Percentiles rank a stretch among this genome's conserved stretches.
Evolutionary conservation across 2,329 filamentous ascomycete genomes (phyloP).

Genomic region (Talaromyces sp.): DNA sequence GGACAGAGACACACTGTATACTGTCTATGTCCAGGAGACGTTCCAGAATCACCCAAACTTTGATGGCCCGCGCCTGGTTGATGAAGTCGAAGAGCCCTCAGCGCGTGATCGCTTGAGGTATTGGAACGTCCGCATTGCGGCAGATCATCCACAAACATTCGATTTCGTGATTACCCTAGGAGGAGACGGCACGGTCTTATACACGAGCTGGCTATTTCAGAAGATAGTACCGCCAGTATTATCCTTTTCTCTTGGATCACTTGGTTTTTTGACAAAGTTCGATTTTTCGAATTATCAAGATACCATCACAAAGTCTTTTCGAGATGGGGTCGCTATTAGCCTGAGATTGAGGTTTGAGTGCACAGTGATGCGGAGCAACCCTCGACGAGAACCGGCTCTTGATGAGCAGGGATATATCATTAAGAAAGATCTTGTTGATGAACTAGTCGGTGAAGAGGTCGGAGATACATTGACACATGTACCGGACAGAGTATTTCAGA

Average conservation of each 20-base stretch:
- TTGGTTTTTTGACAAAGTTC: slow-evolving; percentile 96
- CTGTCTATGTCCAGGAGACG: slow-evolving; percentile 76
- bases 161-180: slow-evolving; percentile 91
- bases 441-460: slow-evolving; percentile 80
- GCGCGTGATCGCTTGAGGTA: slow-evolving; percentile 64
- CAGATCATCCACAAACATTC: slow-evolving; percentile 75
- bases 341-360: slow-evolving; percentile 86
- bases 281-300: slow-evolving; percentile 73
- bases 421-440: slow-evolving; percentile 74
- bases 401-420: neutral
- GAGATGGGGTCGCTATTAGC: slow-evolving; percentile 82
- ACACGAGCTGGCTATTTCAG: slow-evolving; percentile 96
- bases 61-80: slow-evolving; percentile 65
- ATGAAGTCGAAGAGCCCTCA: slow-evolving; percentile 51
- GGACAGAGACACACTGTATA: slow-evolving; percentile 65
- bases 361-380: slow-evolving; percentile 73
- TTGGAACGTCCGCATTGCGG: slow-evolving; percentile 80
- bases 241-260: slow-evolving; percentile 83
- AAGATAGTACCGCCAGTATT: slow-evolving; percentile 89
- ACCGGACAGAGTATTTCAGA: slow-evolving; percentile 81
- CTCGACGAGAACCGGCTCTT: slow-evolving; percentile 27
- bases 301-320: slow-evolving; percentile 69
- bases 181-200: slow-evolving; percentile 94
- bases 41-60: slow-evolving; percentile 70
- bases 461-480: slow-evolving; percentile 81